phyloP scores from a whole-genome alignment of 2,329 filamentous ascomycete genomes.

The Gremmenia infestans region DNA sequence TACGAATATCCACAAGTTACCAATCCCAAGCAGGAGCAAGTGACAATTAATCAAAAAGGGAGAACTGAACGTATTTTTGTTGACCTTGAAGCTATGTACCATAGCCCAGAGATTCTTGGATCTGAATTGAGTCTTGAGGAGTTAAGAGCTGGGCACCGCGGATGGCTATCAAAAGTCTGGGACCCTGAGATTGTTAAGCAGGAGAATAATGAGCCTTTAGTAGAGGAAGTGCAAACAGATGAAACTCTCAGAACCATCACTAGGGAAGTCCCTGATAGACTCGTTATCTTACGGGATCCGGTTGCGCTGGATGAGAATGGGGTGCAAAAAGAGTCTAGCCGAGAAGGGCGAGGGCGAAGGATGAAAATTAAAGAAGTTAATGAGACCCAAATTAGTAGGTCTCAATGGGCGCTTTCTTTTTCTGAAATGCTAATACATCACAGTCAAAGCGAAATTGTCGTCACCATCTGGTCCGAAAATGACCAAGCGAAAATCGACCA shows the following conservation, averaged over 20 bases:
- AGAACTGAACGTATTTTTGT: constrained; percentile 84
- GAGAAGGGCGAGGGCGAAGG: constrained; percentile 53
- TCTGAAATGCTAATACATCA: constrained; percentile 28
- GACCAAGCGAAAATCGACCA: constrained; percentile 57
- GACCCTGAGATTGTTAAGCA: constrained; percentile 29
- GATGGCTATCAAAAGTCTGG: constrained; percentile 60
- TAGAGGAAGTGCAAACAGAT: constrained; percentile 8
- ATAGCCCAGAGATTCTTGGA: constrained; percentile 63
- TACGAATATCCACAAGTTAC: constrained; percentile 53
- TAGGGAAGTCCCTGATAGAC: constrained; percentile 31
- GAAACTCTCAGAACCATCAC: constrained; percentile 18
- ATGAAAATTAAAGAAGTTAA: constrained; percentile 82
- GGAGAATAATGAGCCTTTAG: not conserved
- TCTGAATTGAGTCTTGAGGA: constrained; percentile 90
- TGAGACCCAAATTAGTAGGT: constrained; percentile 87
- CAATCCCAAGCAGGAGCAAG: constrained; percentile 68
- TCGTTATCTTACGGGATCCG: constrained; percentile 31
- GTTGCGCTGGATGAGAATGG: constrained; percentile 57
- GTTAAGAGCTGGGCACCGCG: constrained; percentile 71
- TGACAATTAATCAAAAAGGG: constrained; percentile 76
- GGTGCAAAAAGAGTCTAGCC: constrained; percentile 40
- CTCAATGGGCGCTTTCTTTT: too few species aligned
- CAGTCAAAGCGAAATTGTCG: constrained; percentile 89
- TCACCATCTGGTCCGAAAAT: constrained; percentile 84
- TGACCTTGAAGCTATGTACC: constrained; percentile 80